These are phyloP conservation scores for Dimocarpus longan DNA, from an alignment of 345 rosid species.

Conservation along the genomic window DNA sequence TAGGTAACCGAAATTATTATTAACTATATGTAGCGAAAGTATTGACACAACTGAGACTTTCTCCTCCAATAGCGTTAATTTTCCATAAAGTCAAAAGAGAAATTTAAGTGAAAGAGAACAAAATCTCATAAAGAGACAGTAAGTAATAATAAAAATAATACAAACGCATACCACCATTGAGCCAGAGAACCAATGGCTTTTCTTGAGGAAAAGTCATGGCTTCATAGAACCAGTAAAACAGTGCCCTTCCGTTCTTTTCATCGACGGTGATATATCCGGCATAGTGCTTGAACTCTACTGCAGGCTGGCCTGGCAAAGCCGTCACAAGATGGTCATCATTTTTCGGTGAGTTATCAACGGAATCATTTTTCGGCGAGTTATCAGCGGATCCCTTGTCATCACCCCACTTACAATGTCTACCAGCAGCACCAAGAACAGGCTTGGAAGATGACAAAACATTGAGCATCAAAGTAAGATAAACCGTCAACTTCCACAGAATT, in stretches of 20 bases:
- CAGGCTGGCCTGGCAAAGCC: constrained; percentile 68
- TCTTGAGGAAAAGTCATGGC: constrained; percentile 53
- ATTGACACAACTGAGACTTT: not conserved
- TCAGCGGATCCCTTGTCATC: constrained; percentile 10
- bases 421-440: constrained; percentile 21
- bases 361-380: constrained; percentile 14
- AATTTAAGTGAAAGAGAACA: not conserved
- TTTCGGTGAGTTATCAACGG: constrained; percentile 8
- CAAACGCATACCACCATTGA: constrained; percentile 78
- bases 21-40: no score
- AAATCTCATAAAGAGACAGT: not conserved
- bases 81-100: not conserved
- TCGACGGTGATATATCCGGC: constrained; percentile 80
- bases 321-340: constrained; percentile 52
- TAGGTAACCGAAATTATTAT: no score
- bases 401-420: constrained; percentile 27
- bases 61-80: not conserved
- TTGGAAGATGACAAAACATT: constrained; percentile 19
- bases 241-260: constrained; percentile 61
- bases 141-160: not conserved
- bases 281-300: constrained; percentile 60
- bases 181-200: constrained; percentile 90
- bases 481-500: not conserved
- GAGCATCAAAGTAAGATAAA: constrained; percentile 24
- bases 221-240: constrained; percentile 94